Conservation (phyloP, 306 rosid genomes). For the Quercus glauca region DNA sequence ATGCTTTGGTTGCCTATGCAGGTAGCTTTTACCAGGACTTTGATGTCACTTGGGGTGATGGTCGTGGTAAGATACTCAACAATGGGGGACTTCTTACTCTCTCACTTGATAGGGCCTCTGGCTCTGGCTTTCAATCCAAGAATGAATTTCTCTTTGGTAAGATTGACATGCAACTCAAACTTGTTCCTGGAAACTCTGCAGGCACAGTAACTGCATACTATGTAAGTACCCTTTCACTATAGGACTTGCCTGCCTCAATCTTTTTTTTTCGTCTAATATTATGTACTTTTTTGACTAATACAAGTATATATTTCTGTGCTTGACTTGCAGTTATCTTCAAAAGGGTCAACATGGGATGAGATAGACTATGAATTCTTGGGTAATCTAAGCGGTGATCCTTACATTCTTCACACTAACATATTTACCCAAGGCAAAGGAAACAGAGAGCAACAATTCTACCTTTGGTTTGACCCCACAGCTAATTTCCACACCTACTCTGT, state of each 20-base stretch:
- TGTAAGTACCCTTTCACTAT: slow-evolving; percentile 22
- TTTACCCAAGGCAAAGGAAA: slow-evolving; percentile 69
- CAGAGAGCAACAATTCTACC: slow-evolving; percentile 71
- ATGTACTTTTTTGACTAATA: not conserved
- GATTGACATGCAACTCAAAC: slow-evolving; percentile 77
- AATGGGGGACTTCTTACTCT: slow-evolving; percentile 57
- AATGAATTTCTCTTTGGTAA: slow-evolving; percentile 58
- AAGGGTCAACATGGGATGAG: slow-evolving; percentile 71
- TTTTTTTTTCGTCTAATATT: no score
- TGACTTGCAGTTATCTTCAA: slow-evolving; percentile 48
- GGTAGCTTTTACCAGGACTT: slow-evolving; percentile 46
- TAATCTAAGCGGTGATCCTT: slow-evolving; percentile 68
- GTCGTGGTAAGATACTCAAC: slow-evolving; percentile 58
- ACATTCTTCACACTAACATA: slow-evolving; percentile 66
- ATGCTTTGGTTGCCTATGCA: slow-evolving; percentile 28
- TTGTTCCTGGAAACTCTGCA: slow-evolving; percentile 70
- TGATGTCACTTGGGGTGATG: slow-evolving; percentile 68
- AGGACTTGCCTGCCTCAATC: no score
- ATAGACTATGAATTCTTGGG: slow-evolving; percentile 75
- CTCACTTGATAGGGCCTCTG: slow-evolving; percentile 55
- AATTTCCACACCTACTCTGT: slow-evolving; percentile 71
- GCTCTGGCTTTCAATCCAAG: slow-evolving; percentile 71
- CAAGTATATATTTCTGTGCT: not conserved
- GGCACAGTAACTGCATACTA: slow-evolving; percentile 84
- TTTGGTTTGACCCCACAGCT: slow-evolving; percentile 80